These are phyloP conservation scores for Obelidium mucronatum DNA, from an alignment of 192 early-diverging fungal species.

Conservation along the genomic window DNA sequence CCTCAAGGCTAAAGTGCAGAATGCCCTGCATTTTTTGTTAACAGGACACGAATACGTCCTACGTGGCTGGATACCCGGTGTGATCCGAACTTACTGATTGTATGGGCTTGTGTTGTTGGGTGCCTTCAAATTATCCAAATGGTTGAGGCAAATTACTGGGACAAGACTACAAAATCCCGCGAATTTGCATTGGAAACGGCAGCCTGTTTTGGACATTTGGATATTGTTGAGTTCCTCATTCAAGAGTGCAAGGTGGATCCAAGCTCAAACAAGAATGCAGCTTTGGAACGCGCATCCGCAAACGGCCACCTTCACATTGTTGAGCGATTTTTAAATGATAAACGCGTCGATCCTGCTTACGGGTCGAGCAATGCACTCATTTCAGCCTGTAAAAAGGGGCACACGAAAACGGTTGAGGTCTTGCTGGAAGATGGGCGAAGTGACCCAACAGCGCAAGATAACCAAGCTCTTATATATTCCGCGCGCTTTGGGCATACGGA, in stretches of 20 bases:
- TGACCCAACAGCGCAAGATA: slow-evolving; percentile 21
- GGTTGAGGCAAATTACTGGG: not conserved
- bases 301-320: slow-evolving; percentile 18
- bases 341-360: slow-evolving; percentile 23
- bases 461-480: slow-evolving; percentile 20
- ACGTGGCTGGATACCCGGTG: not conserved
- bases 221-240: not conserved
- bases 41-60: no score
- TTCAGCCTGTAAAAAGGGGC: slow-evolving; percentile 11
- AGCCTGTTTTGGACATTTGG: not conserved
- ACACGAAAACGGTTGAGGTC: slow-evolving; percentile 9
- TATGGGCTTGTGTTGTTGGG: not conserved
- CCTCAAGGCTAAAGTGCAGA: not conserved
- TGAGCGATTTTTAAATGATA: slow-evolving; percentile 4
- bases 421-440: slow-evolving; percentile 6
- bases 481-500: slow-evolving; percentile 15
- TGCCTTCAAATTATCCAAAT: not conserved
- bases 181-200: not conserved
- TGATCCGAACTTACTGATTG: not conserved
- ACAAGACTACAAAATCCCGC: not conserved
- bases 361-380: not conserved
- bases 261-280: slow-evolving; percentile 10
- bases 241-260: slow-evolving; percentile 19
- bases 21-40: not conserved
- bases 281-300: slow-evolving; percentile 9